Evolutionary conservation across 106 monocot genomes (phyloP).

Genomic region (Dioscorea alata): DNA sequence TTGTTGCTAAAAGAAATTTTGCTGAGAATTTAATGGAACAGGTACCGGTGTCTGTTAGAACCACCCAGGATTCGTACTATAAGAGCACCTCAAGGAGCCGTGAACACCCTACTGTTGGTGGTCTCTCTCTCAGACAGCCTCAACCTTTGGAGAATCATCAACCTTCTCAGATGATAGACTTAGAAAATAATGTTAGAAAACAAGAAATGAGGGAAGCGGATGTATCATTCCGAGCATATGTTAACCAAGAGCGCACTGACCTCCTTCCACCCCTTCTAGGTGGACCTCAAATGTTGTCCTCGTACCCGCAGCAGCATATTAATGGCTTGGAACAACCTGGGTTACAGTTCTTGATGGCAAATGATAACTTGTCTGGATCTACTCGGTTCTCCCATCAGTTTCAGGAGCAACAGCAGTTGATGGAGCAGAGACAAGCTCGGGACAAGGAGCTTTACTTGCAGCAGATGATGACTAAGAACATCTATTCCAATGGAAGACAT

Average conservation of each 20-base stretch:
- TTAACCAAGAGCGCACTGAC: constrained; percentile 13
- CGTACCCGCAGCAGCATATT: constrained; percentile 22
- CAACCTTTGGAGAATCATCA: constrained; percentile 15
- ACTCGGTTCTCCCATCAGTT: constrained; percentile 18
- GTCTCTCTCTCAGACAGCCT: constrained; percentile 18
- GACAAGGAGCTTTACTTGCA: constrained; percentile 18
- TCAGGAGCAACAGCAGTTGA: constrained; percentile 19
- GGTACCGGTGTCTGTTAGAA: no score
- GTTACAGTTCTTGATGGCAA: not conserved
- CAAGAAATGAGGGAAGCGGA: constrained; percentile 1
- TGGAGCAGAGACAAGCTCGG: constrained; percentile 23
- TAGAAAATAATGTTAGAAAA: constrained; percentile 16
- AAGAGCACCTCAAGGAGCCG: constrained; percentile 4
- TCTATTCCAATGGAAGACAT: constrained; percentile 18
- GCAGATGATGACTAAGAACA: constrained; percentile 14
- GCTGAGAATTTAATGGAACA: no score
- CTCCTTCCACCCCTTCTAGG: constrained; percentile 18
- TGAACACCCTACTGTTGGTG: constrained; percentile 12
- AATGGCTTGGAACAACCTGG: constrained; percentile 23
- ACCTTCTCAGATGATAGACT: constrained; percentile 9
- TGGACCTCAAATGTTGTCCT: constrained; percentile 10
- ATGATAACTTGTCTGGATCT: constrained; percentile 5
- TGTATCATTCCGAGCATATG: constrained; percentile 14
- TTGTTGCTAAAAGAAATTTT: no score
- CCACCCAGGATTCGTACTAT: constrained; percentile 9